Percentiles rank a stretch among this genome's conserved stretches.
Conservation (phyloP, 306 rosid species). For the Pachyrhizus erosus region DNA sequence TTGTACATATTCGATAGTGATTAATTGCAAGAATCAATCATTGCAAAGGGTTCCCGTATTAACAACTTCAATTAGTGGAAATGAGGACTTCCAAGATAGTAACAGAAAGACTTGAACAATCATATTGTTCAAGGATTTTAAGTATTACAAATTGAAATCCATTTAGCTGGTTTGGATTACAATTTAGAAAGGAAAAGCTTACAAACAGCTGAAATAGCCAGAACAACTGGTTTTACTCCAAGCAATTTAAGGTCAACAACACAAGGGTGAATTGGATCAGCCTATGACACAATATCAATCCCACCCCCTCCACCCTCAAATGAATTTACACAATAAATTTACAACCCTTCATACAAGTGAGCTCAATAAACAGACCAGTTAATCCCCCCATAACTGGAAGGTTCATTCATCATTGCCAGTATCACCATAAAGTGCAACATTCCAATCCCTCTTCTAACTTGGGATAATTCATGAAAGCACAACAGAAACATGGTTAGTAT, state of each 20-base stretch:
- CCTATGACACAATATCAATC: constrained; percentile 31
- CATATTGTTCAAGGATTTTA: neutral
- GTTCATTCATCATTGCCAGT: neutral
- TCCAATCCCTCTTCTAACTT: constrained; percentile 33
- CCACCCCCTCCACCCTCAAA: constrained; percentile 2
- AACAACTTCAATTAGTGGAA: neutral
- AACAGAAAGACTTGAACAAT: neutral
- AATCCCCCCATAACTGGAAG: neutral
- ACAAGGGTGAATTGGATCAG: constrained; percentile 26
- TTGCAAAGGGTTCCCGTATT: neutral
- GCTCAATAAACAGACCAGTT: neutral
- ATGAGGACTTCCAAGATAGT: neutral
- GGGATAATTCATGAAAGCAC: constrained; percentile 37
- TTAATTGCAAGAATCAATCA: neutral
- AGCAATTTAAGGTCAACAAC: neutral
- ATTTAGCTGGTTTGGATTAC: constrained; percentile 11
- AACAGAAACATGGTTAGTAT: constrained; percentile 47
- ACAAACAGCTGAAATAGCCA: constrained; percentile 6
- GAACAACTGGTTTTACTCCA: neutral
- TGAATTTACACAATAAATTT: constrained; percentile 49
- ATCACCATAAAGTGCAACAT: constrained; percentile 28
- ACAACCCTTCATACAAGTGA: constrained; percentile 43
- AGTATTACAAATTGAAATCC: constrained; percentile 16
- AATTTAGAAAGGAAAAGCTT: neutral
- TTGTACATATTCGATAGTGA: neutral